A percentile compares a stretch with the other conserved stretches of the same genome.
Evolutionary conservation across 768 basidiomycete species (phyloP).

Genomic region (Aureoboletus auriporus): DNA sequence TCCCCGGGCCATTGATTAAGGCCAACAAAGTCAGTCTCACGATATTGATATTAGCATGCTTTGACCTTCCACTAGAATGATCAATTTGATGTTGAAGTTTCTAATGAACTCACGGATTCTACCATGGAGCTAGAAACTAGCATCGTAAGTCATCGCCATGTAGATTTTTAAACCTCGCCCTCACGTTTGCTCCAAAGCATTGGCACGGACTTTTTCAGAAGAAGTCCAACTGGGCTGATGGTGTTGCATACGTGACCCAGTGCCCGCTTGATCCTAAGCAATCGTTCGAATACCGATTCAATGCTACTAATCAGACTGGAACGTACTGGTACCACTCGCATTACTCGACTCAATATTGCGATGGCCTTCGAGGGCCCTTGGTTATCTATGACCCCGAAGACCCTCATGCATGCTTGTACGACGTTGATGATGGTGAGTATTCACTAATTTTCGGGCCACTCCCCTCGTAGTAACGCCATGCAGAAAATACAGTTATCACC

Average conservation of each 20-base stretch:
- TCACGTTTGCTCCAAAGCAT: constrained; percentile 19
- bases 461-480: not conserved
- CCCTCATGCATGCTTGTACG: not conserved
- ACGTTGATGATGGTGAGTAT: not conserved
- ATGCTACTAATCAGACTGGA: constrained; percentile 15
- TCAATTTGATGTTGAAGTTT: constrained; percentile 38
- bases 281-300: constrained; percentile 36
- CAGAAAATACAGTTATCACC: not conserved
- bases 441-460: too few species aligned
- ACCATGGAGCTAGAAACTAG: constrained; percentile 48
- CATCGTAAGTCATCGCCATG: constrained; percentile 15
- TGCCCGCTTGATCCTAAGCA: constrained; percentile 35
- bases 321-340: constrained; percentile 1
- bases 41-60: not conserved
- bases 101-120: constrained; percentile 39
- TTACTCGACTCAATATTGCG: not conserved
- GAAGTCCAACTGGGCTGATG: constrained; percentile 23
- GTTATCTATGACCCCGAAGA: not conserved
- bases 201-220: constrained; percentile 26
- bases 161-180: constrained; percentile 3
- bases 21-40: constrained; percentile 30
- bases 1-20: constrained; percentile 42
- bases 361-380: not conserved
- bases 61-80: constrained; percentile 26
- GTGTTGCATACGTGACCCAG: constrained; percentile 35